A percentile compares a stretch with the other conserved stretches of the same genome.
Evolutionary conservation across 495 filamentous ascomycete species (phyloP).

Genomic region (Corynascus novoguineensis): DNA sequence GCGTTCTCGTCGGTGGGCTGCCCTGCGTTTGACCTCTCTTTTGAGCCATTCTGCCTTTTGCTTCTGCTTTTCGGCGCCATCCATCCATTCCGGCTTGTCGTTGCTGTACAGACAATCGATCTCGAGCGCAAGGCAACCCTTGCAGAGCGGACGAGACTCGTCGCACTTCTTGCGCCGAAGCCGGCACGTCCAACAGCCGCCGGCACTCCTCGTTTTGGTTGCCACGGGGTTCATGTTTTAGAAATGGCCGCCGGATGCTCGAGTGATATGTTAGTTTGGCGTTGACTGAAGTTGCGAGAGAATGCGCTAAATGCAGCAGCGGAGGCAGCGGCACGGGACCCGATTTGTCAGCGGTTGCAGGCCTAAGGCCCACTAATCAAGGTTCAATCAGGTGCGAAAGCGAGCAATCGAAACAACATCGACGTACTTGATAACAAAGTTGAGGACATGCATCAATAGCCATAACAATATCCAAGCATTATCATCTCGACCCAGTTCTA

Average conservation of each 20-base stretch:
- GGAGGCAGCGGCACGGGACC: background rate
- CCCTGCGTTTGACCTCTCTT: constrained; percentile 45
- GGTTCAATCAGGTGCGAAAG: too few relatives aligned
- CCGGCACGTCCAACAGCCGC: constrained; percentile 55
- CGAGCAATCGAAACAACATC: too few relatives aligned
- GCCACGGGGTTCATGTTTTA: constrained; percentile 11
- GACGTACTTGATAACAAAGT: too few relatives aligned
- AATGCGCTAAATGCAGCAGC: background rate
- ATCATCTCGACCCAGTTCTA: too few relatives aligned
- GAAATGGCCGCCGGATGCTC: background rate
- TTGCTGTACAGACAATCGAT: constrained; percentile 46
- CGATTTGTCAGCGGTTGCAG: background rate
- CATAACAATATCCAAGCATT: too few relatives aligned
- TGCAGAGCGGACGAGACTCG: constrained; percentile 43
- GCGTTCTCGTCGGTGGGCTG: constrained; percentile 36
- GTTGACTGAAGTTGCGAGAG: background rate
- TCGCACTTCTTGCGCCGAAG: constrained; percentile 54
- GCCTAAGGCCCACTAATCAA: too few relatives aligned
- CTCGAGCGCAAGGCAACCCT: constrained; percentile 39
- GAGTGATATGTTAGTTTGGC: background rate
- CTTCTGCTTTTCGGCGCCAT: constrained; percentile 44
- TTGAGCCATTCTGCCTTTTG: constrained; percentile 47
- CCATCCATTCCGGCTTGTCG: constrained; percentile 55
- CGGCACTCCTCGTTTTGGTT: constrained; percentile 32
- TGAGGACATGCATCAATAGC: too few relatives aligned